Percentiles rank a stretch among this genome's conserved stretches.
Conservation (phyloP, 1,139 yeast genomes). For the Candida neerlandica region DNA sequence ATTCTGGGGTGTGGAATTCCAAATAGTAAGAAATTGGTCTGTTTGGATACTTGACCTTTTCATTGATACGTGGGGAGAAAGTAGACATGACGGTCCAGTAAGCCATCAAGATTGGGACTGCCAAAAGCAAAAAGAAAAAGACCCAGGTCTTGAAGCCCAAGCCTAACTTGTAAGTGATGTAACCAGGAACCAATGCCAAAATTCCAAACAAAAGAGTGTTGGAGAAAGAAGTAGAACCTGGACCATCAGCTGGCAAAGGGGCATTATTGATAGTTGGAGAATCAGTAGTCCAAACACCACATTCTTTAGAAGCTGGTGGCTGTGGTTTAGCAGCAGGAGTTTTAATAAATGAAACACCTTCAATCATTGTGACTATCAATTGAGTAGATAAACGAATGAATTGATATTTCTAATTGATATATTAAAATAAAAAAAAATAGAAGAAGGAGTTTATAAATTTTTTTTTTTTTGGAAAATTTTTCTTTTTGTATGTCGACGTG, state of each 20-base stretch:
- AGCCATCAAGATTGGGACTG: constrained; percentile 72
- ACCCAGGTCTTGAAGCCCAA: constrained; percentile 74
- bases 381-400: constrained; percentile 4
- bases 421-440: background rate
- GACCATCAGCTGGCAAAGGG: constrained; percentile 90
- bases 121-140: constrained; percentile 52
- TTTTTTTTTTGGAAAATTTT: constrained; percentile 4
- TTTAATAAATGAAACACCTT: constrained; percentile 53
- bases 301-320: constrained; percentile 50
- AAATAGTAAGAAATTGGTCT: constrained; percentile 78
- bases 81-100: constrained; percentile 82
- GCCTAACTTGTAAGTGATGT: constrained; percentile 65
- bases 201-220: constrained; percentile 58
- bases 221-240: constrained; percentile 77
- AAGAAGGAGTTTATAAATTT: background rate
- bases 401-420: background rate
- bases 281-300: constrained; percentile 65
- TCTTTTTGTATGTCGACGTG: constrained; percentile 1
- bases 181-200: constrained; percentile 63
- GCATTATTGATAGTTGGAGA: constrained; percentile 82
- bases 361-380: constrained; percentile 29
- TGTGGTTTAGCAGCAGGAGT: constrained; percentile 61
- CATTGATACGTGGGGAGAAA: constrained; percentile 79
- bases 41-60: constrained; percentile 75
- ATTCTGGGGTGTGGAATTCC: constrained; percentile 77